Base-by-base conservation (phyloP, 2,329 filamentous ascomycete genomes). In the Microdochium trichocladiopsis region DNA sequence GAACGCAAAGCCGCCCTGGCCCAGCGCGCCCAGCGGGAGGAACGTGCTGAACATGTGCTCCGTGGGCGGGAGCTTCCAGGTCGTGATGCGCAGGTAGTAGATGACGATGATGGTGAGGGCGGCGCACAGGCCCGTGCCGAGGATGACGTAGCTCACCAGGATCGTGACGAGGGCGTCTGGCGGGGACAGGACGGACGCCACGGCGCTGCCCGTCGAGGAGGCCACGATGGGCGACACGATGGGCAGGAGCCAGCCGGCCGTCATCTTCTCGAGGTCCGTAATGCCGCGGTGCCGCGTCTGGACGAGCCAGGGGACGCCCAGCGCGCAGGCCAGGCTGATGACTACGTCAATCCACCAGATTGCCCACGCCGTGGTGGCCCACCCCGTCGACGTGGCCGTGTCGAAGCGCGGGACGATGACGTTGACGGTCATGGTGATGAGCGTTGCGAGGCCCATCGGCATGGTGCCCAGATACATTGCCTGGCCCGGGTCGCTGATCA, bases 381-480 rank as follows among this genome's bases (percentile, higher is more conserved):
- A 79, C 14, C 71, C 58, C 1, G 82, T 83, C 84, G 81, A n/a
- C n/a, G n/a, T n/a, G n/a, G n/a, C n/a, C n/a, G n/a, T n/a, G n/a
- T n/a, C n/a, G n/a, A n/a, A 87, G n/a, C 77, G 77, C 8, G 77
- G 71, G 63, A 83, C 86, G 31, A 82, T 72, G 28, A 81, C 72
- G 16, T 55, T 55, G 12, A 83, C 72, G 63, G 82, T 79, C 76
- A 84, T 83, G 55, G 84, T 82, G 55, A 88, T 78, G 45, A 88
- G 80, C 2, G 84, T 88, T 0, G 83, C 80, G 53, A 88, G 77
- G 0, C 77, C 84, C 82, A 88, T 88, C 0, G 84, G 84, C 28
- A 87, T 77, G 0, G 82, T 85, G 0, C 80, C 86, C 3, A 90
- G 68, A 57, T 89, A 90, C 51, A 90, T 72, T 1, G 80, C 84